Evolutionary conservation across 495 filamentous ascomycete genomes (phyloP), one percentile per base, ranked within the genome.

Genomic region (Talaromyces trachyspermus): DNA sequence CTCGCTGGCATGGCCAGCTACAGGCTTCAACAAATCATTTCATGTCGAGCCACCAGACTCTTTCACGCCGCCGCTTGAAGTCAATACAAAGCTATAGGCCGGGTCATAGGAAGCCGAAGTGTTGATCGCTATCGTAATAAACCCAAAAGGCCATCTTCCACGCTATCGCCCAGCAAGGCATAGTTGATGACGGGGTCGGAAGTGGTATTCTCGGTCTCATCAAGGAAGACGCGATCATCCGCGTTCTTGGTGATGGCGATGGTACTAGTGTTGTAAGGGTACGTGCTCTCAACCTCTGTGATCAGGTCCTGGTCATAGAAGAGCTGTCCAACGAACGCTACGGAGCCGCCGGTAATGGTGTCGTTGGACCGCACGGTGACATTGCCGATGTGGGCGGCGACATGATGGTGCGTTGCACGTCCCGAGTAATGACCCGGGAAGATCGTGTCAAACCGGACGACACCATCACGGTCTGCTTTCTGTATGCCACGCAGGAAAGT

Each of bases 171-270:
- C n/a, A 85, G 71, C 17, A 63, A 62, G 14, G 69, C 64, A 50
- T 77, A 82, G 48, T 80, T 63, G 47, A 78, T 61, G 49, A 80
- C 70, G 14, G 80, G 79, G 59, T 83, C 77, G 42, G 75, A 74
- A 32, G 52, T 58, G 12, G 54, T 60, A 38, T 66, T 61, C 30
- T 70, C 71, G 41, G 68, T 70, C 40, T 71, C 71, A 40, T 65
- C 61, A 10, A 60, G 52, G 49, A 75, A 70, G 23, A 75, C 62
- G 36, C 60, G 58, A 55, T 83, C 80, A 19, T 69, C 59, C 2
- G 58, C 55, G 57, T 83, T 83, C 0, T 49, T 43, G 4, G 65
- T 75, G 38, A 79, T 48, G 15, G 43, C 36, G 36, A 69, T 57
- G 19, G 52, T 67, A 64, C 79, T 83, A 36, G 57, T 72, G 60